A percentile compares a stretch with the other conserved stretches of the same genome.
phyloP scores from a whole-genome alignment of 2,329 filamentous ascomycete genomes.

The Furcasterigmium sp. region DNA sequence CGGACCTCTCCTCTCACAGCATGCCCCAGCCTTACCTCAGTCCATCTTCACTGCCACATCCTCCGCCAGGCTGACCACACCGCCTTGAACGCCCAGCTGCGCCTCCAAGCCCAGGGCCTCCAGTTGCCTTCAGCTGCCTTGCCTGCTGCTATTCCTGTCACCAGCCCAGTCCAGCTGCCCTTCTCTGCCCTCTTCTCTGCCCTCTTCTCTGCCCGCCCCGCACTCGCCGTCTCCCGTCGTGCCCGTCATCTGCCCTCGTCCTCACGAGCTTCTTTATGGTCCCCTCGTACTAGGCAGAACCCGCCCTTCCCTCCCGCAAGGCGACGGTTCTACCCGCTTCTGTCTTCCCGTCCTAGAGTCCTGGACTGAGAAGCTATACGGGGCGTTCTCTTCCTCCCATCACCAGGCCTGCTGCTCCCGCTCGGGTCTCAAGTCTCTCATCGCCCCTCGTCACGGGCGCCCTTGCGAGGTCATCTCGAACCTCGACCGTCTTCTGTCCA shows the following conservation, averaged over 20 bases:
- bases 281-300: too few relatives aligned
- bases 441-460: background rate
- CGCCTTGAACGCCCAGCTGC: constrained; percentile 10
- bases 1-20: too few relatives aligned
- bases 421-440: background rate
- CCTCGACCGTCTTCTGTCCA: background rate
- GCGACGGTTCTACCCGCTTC: background rate
- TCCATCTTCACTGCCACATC: too few relatives aligned
- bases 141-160: constrained; percentile 1
- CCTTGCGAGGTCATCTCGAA: constrained; percentile 1
- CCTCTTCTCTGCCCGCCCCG: background rate
- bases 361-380: too few relatives aligned
- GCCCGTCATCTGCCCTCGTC: too few relatives aligned
- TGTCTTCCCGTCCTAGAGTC: too few relatives aligned
- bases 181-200: background rate
- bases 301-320: background rate
- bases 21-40: too few relatives aligned
- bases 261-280: too few relatives aligned
- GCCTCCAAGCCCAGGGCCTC: background rate
- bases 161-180: background rate
- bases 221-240: too few relatives aligned
- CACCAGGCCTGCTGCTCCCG: background rate
- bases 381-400: too few relatives aligned
- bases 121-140: background rate
- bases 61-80: too few relatives aligned